Percentiles rank a stretch among this genome's conserved stretches.
These are phyloP conservation scores for Melanopsichium pennsylvanicum DNA, from an alignment of 1,284 basidiomycete species.

Conservation along the genomic window DNA sequence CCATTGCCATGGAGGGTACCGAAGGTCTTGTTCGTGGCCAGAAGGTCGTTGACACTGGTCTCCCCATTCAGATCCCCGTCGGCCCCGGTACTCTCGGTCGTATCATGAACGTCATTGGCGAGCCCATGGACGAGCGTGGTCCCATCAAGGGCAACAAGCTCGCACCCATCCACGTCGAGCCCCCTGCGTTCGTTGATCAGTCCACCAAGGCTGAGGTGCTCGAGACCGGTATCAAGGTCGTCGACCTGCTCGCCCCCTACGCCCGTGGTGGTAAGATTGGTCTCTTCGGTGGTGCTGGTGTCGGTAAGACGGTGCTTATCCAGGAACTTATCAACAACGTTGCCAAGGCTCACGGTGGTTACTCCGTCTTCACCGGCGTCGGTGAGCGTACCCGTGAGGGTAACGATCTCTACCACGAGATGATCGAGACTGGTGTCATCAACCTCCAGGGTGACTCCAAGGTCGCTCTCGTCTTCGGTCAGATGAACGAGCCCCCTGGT, in stretches of 20 bases:
- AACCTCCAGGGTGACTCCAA: constrained; percentile 94
- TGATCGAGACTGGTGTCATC: constrained; percentile 99
- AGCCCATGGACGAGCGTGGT: constrained; percentile 98
- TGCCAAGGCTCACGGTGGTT: constrained; percentile 99
- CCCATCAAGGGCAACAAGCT: constrained; percentile 87
- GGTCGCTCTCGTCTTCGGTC: constrained; percentile 99
- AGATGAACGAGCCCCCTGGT: constrained; percentile 99
- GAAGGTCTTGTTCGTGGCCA: constrained; percentile 99
- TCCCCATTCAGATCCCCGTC: constrained; percentile 95
- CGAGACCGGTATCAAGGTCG: constrained; percentile 99
- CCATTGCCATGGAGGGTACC: constrained; percentile 80
- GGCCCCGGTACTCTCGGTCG: constrained; percentile 91
- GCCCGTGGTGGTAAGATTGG: constrained; percentile 99
- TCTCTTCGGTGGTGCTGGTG: constrained; percentile 99
- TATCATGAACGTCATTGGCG: constrained; percentile 99
- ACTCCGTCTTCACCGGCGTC: constrained; percentile 99
- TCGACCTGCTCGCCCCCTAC: constrained; percentile 98
- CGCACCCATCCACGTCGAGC: constrained; percentile 92
- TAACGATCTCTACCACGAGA: constrained; percentile 99
- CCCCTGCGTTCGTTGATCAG: constrained; percentile 95
- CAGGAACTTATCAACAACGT: constrained; percentile 99
- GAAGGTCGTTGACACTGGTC: constrained; percentile 93
- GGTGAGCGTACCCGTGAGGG: constrained; percentile 99
- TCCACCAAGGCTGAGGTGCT: constrained; percentile 97
- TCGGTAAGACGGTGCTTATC: constrained; percentile 99